Percentiles rank a stretch among this genome's conserved stretches.
phyloP scores from a whole-genome alignment of 2,329 filamentous ascomycete species.

The Fusarium sp. region DNA sequence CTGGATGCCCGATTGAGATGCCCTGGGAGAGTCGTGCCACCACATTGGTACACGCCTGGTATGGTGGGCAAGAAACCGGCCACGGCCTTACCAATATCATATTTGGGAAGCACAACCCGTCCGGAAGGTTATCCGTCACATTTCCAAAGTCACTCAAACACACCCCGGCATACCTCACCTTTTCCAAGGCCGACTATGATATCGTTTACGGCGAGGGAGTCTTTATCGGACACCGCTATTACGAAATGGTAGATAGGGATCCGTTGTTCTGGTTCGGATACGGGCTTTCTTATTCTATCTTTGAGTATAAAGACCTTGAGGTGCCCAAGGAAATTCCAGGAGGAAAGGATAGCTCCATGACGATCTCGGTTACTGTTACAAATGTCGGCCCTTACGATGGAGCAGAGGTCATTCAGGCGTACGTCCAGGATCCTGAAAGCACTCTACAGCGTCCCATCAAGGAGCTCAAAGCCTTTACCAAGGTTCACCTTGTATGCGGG shows the following conservation, averaged over 20 bases:
- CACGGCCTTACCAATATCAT: slow-evolving; percentile 43
- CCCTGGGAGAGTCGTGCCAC: slow-evolving; percentile 52
- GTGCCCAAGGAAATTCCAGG: neutral
- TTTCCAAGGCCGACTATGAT: slow-evolving; percentile 70
- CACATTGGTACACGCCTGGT: slow-evolving; percentile 41
- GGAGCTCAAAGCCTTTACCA: neutral
- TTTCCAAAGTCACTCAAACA: slow-evolving; percentile 73
- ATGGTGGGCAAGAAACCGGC: slow-evolving; percentile 41
- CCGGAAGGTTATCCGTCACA: slow-evolving; percentile 72
- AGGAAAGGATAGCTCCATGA: neutral
- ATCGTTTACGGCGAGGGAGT: slow-evolving; percentile 80
- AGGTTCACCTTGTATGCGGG: neutral
- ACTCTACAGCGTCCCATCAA: neutral
- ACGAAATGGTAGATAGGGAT: slow-evolving; percentile 60
- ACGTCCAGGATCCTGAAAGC: neutral
- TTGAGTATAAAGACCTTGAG: neutral
- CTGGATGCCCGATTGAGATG: slow-evolving; percentile 63
- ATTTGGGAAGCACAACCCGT: slow-evolving; percentile 37
- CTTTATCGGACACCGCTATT: slow-evolving; percentile 80
- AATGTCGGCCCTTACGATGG: neutral
- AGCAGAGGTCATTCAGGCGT: neutral
- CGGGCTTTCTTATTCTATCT: slow-evolving; percentile 69
- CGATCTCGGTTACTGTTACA: neutral
- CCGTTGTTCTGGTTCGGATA: slow-evolving; percentile 77
- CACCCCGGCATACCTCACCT: slow-evolving; percentile 78